Percentiles rank a stretch among this genome's conserved stretches.
These are phyloP conservation scores for Stentor coeruleus DNA, from an alignment of 73 alveolate species.

Conservation along the genomic window DNA sequence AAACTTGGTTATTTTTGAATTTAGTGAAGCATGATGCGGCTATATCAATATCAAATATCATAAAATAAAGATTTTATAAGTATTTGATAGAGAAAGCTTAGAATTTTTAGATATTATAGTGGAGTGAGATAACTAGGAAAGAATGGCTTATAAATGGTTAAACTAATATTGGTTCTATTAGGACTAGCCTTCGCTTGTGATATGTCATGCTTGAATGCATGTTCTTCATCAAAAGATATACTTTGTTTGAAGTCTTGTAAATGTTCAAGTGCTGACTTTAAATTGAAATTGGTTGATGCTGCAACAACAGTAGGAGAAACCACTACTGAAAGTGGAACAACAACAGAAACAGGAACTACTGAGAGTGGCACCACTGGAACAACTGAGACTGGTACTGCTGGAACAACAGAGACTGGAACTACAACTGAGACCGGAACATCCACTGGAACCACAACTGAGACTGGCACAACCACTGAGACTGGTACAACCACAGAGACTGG, in stretches of 20 bases:
- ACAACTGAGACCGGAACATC: neutral
- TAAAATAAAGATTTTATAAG: no score
- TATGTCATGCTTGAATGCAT: neutral
- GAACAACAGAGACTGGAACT: neutral
- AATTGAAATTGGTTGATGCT: no score
- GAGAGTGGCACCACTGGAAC: neutral
- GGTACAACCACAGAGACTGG: neutral
- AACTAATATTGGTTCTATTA: neutral
- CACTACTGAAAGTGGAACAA: neutral
- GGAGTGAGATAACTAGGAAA: neutral
- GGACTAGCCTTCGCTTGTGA: neutral
- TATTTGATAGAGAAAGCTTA: no score
- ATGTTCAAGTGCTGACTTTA: neutral
- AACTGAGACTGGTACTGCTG: neutral
- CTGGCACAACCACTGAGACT: neutral
- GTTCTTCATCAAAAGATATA: neutral
- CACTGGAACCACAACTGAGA: no score
- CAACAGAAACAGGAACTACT: neutral
- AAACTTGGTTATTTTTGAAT: no score
- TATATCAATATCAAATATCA: no score
- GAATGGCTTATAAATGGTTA: neutral
- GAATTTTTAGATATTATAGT: no score
- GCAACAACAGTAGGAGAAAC: neutral
- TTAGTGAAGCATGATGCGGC: no score
- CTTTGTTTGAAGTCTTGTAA: neutral